Percentiles rank a stretch among this genome's conserved stretches.
phyloP scores from a whole-genome alignment of 225 moss, liverwort and hornwort species.

The Takakia lepidozioides region DNA sequence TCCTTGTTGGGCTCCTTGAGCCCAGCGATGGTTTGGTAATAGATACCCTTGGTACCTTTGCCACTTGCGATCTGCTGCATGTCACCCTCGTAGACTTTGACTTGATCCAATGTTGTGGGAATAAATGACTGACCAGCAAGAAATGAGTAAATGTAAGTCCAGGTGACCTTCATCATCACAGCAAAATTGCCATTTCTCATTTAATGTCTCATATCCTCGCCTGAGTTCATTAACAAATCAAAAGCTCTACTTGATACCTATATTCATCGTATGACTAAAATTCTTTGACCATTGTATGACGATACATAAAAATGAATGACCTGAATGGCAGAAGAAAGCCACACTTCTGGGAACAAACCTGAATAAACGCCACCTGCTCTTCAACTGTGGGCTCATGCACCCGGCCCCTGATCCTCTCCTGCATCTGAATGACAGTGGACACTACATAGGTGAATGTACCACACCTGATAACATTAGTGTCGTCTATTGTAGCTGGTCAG shows the following conservation, averaged over 20 bases:
- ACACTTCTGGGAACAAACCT: conserved; percentile 50
- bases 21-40: conserved; percentile 79
- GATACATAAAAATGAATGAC: no score
- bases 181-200: no score
- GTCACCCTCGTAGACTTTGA: conserved; percentile 85
- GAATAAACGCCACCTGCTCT: conserved; percentile 86
- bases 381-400: conserved; percentile 53
- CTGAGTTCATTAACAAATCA: no score
- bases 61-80: conserved; percentile 58
- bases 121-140: conserved; percentile 58
- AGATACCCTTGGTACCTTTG: conserved; percentile 69
- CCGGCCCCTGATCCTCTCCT: conserved; percentile 61
- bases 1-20: no score
- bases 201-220: no score
- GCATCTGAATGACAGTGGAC: conserved; percentile 35
- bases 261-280: no score
- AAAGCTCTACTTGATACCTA: no score
- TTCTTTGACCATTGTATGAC: no score
- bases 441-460: no score
- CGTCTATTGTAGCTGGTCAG: no score
- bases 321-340: no score
- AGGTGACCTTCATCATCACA: no score
- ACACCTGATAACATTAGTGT: neutral
- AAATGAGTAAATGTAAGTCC: conserved; percentile 1
- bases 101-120: conserved; percentile 81